phyloP scores from a whole-genome alignment of 345 rosid genomes.

The Psidium guajava region DNA sequence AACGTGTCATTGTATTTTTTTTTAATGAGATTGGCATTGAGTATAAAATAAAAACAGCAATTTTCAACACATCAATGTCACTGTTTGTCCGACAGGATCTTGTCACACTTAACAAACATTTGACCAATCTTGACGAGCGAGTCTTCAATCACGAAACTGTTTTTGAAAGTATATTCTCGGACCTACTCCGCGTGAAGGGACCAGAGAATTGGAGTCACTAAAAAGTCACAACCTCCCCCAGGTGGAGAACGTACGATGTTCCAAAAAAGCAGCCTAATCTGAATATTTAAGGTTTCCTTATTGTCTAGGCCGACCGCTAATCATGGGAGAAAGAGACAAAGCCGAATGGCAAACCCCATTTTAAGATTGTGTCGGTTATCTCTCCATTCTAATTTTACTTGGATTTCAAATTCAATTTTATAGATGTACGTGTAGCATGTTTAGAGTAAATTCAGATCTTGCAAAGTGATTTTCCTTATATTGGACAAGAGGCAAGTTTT shows the following conservation, averaged over 20 bases:
- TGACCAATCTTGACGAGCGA: rapidly evolving
- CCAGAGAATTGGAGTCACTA: background rate
- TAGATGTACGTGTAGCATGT: background rate
- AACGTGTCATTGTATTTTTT: background rate
- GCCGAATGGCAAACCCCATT: background rate
- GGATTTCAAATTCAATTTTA: background rate
- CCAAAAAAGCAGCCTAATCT: background rate
- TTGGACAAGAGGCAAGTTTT: background rate
- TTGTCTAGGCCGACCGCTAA: background rate
- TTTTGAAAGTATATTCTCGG: background rate
- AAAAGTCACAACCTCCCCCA: background rate
- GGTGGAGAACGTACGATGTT: background rate
- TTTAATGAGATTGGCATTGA: background rate
- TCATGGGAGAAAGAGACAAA: background rate
- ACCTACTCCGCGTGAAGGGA: background rate
- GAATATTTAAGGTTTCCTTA: background rate
- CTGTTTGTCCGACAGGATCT: rapidly evolving
- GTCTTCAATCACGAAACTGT: background rate
- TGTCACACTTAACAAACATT: background rate
- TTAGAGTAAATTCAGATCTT: background rate
- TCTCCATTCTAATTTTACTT: background rate
- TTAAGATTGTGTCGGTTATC: background rate
- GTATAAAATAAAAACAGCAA: background rate
- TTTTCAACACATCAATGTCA: background rate
- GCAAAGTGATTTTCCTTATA: background rate